Evolutionary conservation across 2,329 filamentous ascomycete species (phyloP), one percentile per base, ranked within the genome.

Genomic region (Talaromyces funiculosus): DNA sequence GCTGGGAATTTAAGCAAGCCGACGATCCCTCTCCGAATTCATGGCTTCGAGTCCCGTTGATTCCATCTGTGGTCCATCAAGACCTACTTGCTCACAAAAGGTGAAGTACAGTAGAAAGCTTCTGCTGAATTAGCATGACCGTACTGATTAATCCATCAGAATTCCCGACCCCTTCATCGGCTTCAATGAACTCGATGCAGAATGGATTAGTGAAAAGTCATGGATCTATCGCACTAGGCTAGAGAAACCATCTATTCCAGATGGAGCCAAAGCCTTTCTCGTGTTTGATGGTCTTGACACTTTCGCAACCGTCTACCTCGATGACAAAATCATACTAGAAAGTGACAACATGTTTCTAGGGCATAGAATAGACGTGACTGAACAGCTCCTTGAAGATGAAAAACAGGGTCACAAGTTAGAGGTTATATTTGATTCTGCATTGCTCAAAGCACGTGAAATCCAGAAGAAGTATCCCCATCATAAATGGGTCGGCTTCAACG

Each of bases 221-320:
- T 73, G 71, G 71, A 20, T 71, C 38, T 61, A 61, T 26, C 37
- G 54, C 2, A 38, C 51, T 29, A 43, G 18, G 8, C 53, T 61
- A 20, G 20, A 42, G 20, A 16, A 24, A 18, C 60, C 54, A n/a
- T 16, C 31, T 31, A 42, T 57, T 22, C 60, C 60, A 2, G 29
- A 35, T 14, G 60, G 47, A 9, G 60, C 45, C 3, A 53, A n/a
- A 38, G 60, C 37, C 6, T 2, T 89, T 0, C 73, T 93, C 35
- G 86, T 83, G 0, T 92, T 93, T 69, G 87, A 91, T 62, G 90
- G 90, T 0, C 79, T 94, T 54, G 90, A 94, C 71, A 94, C 90
- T 0, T 91, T 89, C 74, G 89, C 90, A 1, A 87, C 81, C 0
- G 89, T 92, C 35, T 76, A 80, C 40, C 77, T 94, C 20, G 90